These are phyloP conservation scores for Hsuehochloa calcarea DNA, from an alignment of 176 grass and related monocot species.

Conservation along the genomic window DNA sequence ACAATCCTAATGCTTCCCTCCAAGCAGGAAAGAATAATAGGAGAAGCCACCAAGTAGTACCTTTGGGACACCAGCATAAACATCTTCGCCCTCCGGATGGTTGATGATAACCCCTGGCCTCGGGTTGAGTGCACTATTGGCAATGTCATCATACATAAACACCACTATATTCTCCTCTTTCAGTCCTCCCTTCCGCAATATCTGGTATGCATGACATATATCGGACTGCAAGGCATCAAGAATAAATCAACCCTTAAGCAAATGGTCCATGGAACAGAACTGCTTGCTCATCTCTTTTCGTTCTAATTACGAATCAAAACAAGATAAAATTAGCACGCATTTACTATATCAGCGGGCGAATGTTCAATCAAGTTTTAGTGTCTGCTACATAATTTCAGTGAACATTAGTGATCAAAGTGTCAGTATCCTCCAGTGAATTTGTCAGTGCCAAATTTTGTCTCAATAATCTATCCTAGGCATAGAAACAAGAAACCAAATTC, in stretches of 20 bases:
- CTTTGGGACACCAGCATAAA: constrained; percentile 86
- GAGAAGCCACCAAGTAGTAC: constrained; percentile 26
- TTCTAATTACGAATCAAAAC: neutral
- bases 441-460: neutral
- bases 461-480: neutral
- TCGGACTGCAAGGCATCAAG: constrained; percentile 49
- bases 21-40: constrained; percentile 3
- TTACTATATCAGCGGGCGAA: neutral
- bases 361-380: neutral
- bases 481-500: neutral
- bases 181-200: constrained; percentile 61
- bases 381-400: neutral
- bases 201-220: constrained; percentile 87
- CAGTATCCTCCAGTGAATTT: neutral
- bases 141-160: constrained; percentile 91
- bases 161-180: constrained; percentile 91
- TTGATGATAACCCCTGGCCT: constrained; percentile 76
- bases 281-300: neutral
- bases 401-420: neutral
- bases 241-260: neutral
- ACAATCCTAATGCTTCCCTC: neutral
- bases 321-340: neutral
- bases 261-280: neutral
- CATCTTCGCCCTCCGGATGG: constrained; percentile 73
- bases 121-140: constrained; percentile 56